These are phyloP conservation scores for Vinca minor DNA, from an alignment of 257 asterid species.

Conservation along the genomic window DNA sequence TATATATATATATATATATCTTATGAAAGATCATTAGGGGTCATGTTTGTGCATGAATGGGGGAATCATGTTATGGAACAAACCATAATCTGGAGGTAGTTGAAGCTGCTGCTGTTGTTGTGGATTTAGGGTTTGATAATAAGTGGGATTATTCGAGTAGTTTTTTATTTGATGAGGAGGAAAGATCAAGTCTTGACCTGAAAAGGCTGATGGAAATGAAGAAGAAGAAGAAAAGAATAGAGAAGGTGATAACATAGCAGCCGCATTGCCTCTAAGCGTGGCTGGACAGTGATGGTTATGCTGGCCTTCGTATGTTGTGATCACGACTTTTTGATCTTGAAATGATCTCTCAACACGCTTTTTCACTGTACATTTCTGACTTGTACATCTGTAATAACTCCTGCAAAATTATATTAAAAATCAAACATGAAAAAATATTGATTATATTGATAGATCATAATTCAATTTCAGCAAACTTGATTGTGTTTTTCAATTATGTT, in stretches of 20 bases:
- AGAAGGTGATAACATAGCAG: constrained; percentile 40
- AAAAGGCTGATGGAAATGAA: too few relatives aligned
- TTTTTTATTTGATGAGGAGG: constrained; percentile 3
- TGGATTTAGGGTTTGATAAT: constrained; percentile 15
- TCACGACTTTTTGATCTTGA: constrained; percentile 63
- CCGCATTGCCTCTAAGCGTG: constrained; percentile 48
- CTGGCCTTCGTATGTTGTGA: constrained; percentile 87
- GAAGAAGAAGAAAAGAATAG: constrained; percentile 28
- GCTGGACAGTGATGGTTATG: constrained; percentile 86
- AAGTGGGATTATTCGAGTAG: constrained; percentile 15
- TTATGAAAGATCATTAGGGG: constrained; percentile 4
- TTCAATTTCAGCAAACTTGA: too few relatives aligned
- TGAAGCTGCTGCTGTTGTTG: constrained; percentile 22
- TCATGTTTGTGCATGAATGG: constrained; percentile 19
- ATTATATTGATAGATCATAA: too few relatives aligned
- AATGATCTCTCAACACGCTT: constrained; percentile 76
- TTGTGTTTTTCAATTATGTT: neutral
- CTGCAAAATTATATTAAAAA: constrained; percentile 30
- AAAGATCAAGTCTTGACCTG: too few relatives aligned
- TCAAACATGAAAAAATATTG: neutral
- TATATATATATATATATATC: neutral
- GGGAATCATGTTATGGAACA: constrained; percentile 14
- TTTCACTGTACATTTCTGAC: constrained; percentile 71
- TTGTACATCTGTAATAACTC: constrained; percentile 84
- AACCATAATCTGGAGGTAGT: constrained; percentile 12